Percentiles rank a stretch among this genome's conserved stretches.
These are phyloP conservation scores for Sisymbrium altissimum DNA, from an alignment of 345 rosid genomes.

Conservation along the genomic window DNA sequence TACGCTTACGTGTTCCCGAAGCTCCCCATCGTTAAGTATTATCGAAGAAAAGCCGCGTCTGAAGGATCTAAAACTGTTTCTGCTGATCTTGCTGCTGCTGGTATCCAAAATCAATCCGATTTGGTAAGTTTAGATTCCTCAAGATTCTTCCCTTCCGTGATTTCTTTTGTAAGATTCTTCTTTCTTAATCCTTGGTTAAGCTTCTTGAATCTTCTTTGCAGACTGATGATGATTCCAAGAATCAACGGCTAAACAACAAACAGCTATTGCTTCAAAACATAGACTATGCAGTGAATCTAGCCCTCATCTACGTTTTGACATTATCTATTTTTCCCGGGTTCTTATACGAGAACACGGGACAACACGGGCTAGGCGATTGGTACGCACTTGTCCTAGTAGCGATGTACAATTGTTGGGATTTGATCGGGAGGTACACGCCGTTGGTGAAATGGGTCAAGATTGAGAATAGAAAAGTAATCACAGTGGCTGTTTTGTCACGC, in stretches of 20 bases:
- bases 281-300: slow-evolving; percentile 64
- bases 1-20: slow-evolving; percentile 68
- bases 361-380: slow-evolving; percentile 60
- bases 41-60: slow-evolving; percentile 70
- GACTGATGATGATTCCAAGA: slow-evolving; percentile 40
- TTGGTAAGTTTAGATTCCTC: slow-evolving; percentile 21
- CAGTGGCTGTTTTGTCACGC: slow-evolving; percentile 49
- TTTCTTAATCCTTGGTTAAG: not conserved
- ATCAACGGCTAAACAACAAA: slow-evolving; percentile 47
- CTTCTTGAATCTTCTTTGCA: slow-evolving; percentile 29
- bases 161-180: not conserved
- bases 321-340: slow-evolving; percentile 84
- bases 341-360: slow-evolving; percentile 75
- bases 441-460: slow-evolving; percentile 48
- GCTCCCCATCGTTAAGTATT: slow-evolving; percentile 75
- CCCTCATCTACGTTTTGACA: slow-evolving; percentile 61
- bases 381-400: slow-evolving; percentile 68
- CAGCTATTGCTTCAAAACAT: slow-evolving; percentile 52
- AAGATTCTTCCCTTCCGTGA: not conserved
- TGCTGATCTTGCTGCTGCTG: slow-evolving; percentile 92
- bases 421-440: slow-evolving; percentile 64
- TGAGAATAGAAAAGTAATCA: slow-evolving; percentile 63
- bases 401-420: slow-evolving; percentile 61
- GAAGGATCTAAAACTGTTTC: slow-evolving; percentile 89
- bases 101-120: slow-evolving; percentile 45